Conservation (phyloP, 192 early-diverging fungal genomes). For the Diversispora epigaea region DNA sequence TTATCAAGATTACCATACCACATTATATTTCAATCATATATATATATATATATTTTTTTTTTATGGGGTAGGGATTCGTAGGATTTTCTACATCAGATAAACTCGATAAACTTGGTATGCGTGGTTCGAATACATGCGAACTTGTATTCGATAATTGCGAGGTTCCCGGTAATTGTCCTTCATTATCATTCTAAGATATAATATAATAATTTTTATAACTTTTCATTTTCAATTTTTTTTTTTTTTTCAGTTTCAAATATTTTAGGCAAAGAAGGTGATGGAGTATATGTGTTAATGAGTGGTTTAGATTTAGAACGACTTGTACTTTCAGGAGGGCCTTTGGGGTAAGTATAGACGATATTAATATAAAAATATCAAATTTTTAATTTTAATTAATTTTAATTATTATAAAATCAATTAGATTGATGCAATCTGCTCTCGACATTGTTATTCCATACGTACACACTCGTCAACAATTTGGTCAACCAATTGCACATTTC, state of each 20-base stretch:
- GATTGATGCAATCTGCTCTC: constrained; percentile 84
- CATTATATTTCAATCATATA: neutral
- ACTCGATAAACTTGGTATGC: constrained; percentile 95
- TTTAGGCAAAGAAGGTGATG: constrained; percentile 76
- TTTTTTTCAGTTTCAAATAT: constrained; percentile 68
- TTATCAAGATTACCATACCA: neutral
- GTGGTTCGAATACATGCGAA: constrained; percentile 93
- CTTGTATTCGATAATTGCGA: constrained; percentile 92
- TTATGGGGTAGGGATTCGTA: constrained; percentile 55
- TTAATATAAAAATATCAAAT: neutral
- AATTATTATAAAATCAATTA: constrained; percentile 26
- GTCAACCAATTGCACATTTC: constrained; percentile 80
- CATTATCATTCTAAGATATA: too few relatives aligned
- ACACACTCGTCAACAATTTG: constrained; percentile 87
- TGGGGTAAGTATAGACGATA: constrained; percentile 57
- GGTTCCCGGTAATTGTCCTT: constrained; percentile 61
- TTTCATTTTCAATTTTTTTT: constrained; percentile 10
- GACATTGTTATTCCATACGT: constrained; percentile 85
- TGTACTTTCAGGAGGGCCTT: constrained; percentile 85
- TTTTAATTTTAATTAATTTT: neutral
- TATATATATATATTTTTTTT: neutral
- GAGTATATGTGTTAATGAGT: constrained; percentile 94
- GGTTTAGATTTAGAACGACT: constrained; percentile 90
- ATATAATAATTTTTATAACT: neutral
- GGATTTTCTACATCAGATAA: constrained; percentile 86